Evolutionary conservation across 2,329 filamentous ascomycete genomes (phyloP).

Genomic region (Albifimbria verrucaria): DNA sequence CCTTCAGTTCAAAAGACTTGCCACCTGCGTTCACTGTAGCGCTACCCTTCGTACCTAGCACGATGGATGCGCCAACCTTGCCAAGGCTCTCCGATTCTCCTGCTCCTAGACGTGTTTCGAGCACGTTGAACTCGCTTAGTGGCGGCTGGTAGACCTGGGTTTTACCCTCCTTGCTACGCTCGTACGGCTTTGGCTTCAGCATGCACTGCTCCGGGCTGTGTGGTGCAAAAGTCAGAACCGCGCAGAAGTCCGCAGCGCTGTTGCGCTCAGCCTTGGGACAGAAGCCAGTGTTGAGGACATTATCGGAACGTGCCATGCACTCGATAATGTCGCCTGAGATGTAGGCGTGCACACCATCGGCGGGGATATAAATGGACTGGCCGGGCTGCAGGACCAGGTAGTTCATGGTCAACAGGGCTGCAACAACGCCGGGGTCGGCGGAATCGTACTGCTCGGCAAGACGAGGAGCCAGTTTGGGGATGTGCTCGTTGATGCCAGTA

Average conservation of each 20-base stretch:
- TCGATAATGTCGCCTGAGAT: slow-evolving; percentile 72
- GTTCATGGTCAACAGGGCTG: slow-evolving; percentile 73
- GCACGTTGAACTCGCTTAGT: slow-evolving; percentile 69
- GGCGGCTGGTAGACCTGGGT: slow-evolving; percentile 64
- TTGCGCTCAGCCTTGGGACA: slow-evolving; percentile 65
- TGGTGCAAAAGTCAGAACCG: slow-evolving; percentile 61
- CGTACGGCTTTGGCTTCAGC: slow-evolving; percentile 45
- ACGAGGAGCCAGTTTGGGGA: slow-evolving; percentile 61
- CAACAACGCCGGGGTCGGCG: slow-evolving; percentile 63
- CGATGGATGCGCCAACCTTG: slow-evolving; percentile 17
- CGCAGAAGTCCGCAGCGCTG: slow-evolving; percentile 60
- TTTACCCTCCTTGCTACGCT: slow-evolving; percentile 53
- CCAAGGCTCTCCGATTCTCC: slow-evolving; percentile 53
- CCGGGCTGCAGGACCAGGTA: slow-evolving; percentile 63
- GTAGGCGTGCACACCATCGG: slow-evolving; percentile 73
- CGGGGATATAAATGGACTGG: slow-evolving; percentile 67
- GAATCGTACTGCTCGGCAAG: slow-evolving; percentile 62
- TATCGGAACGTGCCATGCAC: slow-evolving; percentile 74
- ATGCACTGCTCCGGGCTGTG: slow-evolving; percentile 55
- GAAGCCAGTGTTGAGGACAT: slow-evolving; percentile 73
- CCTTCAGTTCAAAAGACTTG: slow-evolving; percentile 15
- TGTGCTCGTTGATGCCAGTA: slow-evolving; percentile 48
- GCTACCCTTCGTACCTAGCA: slow-evolving; percentile 17
- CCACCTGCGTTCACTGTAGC: slow-evolving; percentile 15
- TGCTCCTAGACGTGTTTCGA: slow-evolving; percentile 52